Base-by-base conservation (phyloP, 2,329 filamentous ascomycete species). In the Ophiostoma novo-ulmi region DNA sequence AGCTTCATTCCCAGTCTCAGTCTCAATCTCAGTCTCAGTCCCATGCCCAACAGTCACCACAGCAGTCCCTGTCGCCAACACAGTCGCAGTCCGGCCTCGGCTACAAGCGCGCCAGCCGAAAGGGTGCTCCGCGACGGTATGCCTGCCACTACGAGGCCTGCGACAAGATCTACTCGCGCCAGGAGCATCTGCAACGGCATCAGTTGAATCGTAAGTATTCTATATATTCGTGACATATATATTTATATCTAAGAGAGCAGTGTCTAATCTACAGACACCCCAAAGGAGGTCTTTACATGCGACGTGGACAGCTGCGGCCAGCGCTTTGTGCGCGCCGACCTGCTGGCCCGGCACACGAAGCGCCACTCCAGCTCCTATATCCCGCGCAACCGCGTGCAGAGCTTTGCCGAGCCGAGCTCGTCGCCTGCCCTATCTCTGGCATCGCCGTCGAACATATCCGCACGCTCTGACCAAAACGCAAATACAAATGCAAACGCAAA, bases 141-240 rank as follows among this genome's bases (percentile, higher is more conserved):
- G 80, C 82, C 71, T 94, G 91, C 79, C 63, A 65, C 63, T 65
- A 85, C 87, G 26, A 87, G 89, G 78, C 85, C 88, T 95, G 91
- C 78, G 89, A 89, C 74, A 94, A 93, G 83, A 85, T 89, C 71
- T 94, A 94, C 79, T 93, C 91, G 70, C 84, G 91, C 72, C 90
- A 91, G 10, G 91, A 94, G 79, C 91, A 94, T 80, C 83, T 94
- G 71, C 92, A 93, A 80, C 84, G 91, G 68, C 91, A 94, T 80
- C 90, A 94, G 80, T 78, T 94, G 77, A 94, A 94, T 77, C 91
- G 58, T 63, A n/a, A 55, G 48, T 22, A 22, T 10, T 3, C n/a
- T 22, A 22, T 55, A 7, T 31, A 31, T 4, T 31, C 31, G 31
- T 31, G 2, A 31, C 31, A 31, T 31, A 10, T 61, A 31, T 3